These are phyloP conservation scores for Trichoderma harzianum DNA, from an alignment of 2,329 filamentous ascomycete genomes.

Conservation along the genomic window DNA sequence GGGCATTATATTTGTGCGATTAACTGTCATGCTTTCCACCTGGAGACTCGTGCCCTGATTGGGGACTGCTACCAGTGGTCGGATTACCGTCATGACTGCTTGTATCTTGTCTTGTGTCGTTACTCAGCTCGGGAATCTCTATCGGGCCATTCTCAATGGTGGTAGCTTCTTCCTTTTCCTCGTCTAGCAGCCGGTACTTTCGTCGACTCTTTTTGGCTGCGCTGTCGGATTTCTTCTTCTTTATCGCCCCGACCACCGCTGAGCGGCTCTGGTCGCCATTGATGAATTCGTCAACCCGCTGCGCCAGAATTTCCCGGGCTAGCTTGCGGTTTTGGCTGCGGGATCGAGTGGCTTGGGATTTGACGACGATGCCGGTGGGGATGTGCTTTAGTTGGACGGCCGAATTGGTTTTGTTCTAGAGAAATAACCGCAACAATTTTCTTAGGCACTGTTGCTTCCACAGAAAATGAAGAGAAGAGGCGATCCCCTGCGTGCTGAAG, in stretches of 20 bases:
- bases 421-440: background rate
- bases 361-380: slow-evolving; percentile 88
- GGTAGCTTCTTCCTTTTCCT: slow-evolving; percentile 36
- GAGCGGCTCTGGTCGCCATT: slow-evolving; percentile 68
- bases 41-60: background rate
- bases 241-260: slow-evolving; percentile 60
- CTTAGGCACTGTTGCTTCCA: background rate
- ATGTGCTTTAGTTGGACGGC: slow-evolving; percentile 90
- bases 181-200: slow-evolving; percentile 67
- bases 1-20: background rate
- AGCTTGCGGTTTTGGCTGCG: slow-evolving; percentile 83
- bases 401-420: slow-evolving; percentile 89
- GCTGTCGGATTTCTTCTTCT: slow-evolving; percentile 69
- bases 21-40: background rate
- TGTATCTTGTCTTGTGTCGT: background rate
- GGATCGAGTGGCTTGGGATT: slow-evolving; percentile 87
- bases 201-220: slow-evolving; percentile 75
- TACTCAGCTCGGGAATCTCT: background rate
- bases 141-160: background rate
- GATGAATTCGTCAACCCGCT: slow-evolving; percentile 67
- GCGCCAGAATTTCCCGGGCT: slow-evolving; percentile 72
- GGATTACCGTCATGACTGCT: background rate
- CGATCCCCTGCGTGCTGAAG: background rate
- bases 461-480: background rate
- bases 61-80: background rate